Evolutionary conservation across 2,329 filamentous ascomycete genomes (phyloP), one percentile per base, ranked within the genome.

Genomic region (Delphinella strobiligena): DNA sequence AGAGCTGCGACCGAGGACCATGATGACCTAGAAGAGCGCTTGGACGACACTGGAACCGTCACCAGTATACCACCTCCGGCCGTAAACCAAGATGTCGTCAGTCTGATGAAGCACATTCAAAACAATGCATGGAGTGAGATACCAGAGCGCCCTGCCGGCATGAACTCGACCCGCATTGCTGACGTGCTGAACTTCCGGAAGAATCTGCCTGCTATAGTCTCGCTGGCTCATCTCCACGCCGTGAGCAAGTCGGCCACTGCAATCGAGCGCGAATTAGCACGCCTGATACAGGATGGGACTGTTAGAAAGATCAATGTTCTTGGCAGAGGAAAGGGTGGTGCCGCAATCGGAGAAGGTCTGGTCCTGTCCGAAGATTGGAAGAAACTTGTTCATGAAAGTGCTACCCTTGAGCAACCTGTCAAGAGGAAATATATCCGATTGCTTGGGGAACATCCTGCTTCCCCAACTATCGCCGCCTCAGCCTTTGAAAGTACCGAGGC

Each of bases 241-340:
- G 58, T 85, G 2, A 66, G 81, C 33, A 61, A 60, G 8, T 76
- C 73, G 2, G 74, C 80, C 1, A 82, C 80, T 0, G 66, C 63
- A 1, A 75, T 75, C 1, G 81, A 86, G 57, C 66, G 81, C 34
- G 80, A 83, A 54, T 67, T 82, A 15, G 77, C 72, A 3, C 69
- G 76, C 49, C 64, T 85, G 27, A 58, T 72, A 14, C 62, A 66
- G 10, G 64, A 62, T 9, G 79, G 80, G 0, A 61, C 69, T 4
- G 44, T 85, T 34, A 64, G 78, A 31, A 75, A 74, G 53, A 64
- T 86, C 9, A 67, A 71, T 2, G 71, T 86, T n/a, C 72, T 76
- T 10, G 64, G 72, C 29, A 63, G 77, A 9, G 75, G 72, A 3
- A 67, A 67, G 45, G 72, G 74, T 37, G 67, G 71, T n/a, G 53